phyloP scores from a whole-genome alignment of 306 rosid species.

The Casuarina equisetifolia region DNA sequence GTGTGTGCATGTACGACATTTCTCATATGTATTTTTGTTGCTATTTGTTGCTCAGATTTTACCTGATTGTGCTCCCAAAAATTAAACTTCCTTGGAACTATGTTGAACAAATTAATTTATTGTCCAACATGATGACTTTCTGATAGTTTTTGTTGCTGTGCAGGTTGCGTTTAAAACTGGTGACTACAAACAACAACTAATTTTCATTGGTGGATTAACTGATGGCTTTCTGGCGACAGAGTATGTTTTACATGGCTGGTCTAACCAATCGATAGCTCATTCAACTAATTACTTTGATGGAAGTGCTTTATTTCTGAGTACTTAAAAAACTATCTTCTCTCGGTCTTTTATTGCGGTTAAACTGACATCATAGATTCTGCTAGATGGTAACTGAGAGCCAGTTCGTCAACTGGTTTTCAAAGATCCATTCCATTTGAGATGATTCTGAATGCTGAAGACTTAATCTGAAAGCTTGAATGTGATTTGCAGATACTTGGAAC shows the following conservation, averaged over 20 bases:
- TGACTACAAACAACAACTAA: constrained; percentile 80
- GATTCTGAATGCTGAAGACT: not conserved
- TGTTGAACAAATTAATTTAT: not conserved
- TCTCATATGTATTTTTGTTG: not conserved
- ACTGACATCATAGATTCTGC: constrained; percentile 16
- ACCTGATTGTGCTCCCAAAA: not conserved
- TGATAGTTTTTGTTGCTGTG: constrained; percentile 20
- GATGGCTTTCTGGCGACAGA: constrained; percentile 91
- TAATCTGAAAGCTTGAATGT: not conserved
- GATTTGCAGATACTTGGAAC: constrained; percentile 80
- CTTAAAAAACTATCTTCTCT: constrained; percentile 7
- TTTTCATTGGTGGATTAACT: constrained; percentile 90
- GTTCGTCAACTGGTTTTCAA: constrained; percentile 3
- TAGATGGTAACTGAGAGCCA: constrained; percentile 8
- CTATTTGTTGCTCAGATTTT: not conserved
- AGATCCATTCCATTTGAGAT: not conserved
- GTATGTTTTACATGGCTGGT: constrained; percentile 44
- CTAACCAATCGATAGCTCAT: not conserved
- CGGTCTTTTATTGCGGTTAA: not conserved
- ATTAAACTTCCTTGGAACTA: not conserved
- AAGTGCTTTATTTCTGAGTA: not conserved
- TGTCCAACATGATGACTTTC: not conserved
- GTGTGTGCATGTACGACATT: not conserved
- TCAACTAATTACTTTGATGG: constrained; percentile 2
- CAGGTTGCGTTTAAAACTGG: constrained; percentile 98